Evolutionary conservation across 495 filamentous ascomycete species (phyloP), one percentile per base, ranked within the genome.

Genomic region (Poronia punctata): DNA sequence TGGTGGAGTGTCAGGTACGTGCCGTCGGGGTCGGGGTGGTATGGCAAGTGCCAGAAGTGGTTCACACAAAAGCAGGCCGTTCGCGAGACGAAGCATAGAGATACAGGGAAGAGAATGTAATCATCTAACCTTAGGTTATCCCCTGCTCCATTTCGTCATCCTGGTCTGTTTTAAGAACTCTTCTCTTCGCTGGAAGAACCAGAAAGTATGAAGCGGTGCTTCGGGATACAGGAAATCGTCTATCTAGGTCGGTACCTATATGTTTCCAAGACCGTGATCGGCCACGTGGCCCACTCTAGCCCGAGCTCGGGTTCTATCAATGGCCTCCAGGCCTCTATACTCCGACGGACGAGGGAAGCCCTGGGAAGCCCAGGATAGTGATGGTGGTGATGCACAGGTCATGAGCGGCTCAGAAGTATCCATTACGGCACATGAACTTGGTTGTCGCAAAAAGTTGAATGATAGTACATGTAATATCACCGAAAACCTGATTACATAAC

Each of bases 1-100:
- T 36, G 33, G 6, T 12, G 1, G n/a, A 36, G 33, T 7, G n/a
- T n/a, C 17, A 36, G 4, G 19, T 36, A 36, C 7, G 3, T 7
- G n/a, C 33, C 33, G 7, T 36, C 12, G 33, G 33, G 33, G 12
- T 36, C 33, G 3, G 33, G 33, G 33, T 36, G 19, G 10, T 36
- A 19, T 15, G 22, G 12, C 6, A 12, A 15, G 5, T 10, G 20
- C 33, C 33, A 36, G 33, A 24, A 36, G 5, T 36, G 33, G 17
- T 21, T 36, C 10, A 36, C 20, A 14, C 22, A 36, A 15, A 36
- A 36, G 20, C 33, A 36, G 9, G 22, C 33, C 7, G 2, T 3
- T 14, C 20, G 9, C 0, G 5, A 15, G 3, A 36, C 33, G 20
- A 22, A 36, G 0, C 33, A 19, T 3, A 4, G 5, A 10, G 19